Evolutionary conservation across 495 filamentous ascomycete genomes (phyloP), one percentile per base, ranked within the genome.

Genomic region (Apiosordaria backusii): DNA sequence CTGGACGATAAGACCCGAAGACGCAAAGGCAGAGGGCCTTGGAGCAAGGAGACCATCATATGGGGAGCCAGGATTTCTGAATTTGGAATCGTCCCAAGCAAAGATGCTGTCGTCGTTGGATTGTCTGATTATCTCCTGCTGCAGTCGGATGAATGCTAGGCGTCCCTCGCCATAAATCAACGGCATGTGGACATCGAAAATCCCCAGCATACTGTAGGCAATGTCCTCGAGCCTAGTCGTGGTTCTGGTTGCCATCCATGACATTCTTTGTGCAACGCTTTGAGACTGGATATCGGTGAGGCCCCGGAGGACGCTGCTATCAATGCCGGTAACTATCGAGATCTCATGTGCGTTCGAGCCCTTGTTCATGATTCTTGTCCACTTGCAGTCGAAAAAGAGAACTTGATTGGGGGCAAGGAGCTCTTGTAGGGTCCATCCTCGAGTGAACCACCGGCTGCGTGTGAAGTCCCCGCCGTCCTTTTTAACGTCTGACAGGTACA

Each of bases 371-470:
- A 78, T 54, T 5, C 40, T 57, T 0, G 13, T n/a, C 80, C 77
- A 81, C 10, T 64, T 45, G 0, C 7, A 4, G 10, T 74, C 66
- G 63, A 70, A 80, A 62, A 83, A 82, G 0, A 60, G 18, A 2
- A 82, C 19, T 0, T 65, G 18, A 3, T 6, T 18, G 0, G 77
- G 75, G 0, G 79, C 76, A 10, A 83, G 63, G 0, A 82, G 72
- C 64, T 82, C 79, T 52, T 82, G 77, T 23, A 82, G 54, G 3
- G 79, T 81, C 77, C 78, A 83, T 0, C 79, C 79, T 50, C 81
- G 66, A 1, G 63, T 71, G 50, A 82, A 81, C 78, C 81, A 82
- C 4, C 66, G 67, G 57, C 73, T 67, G 0, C 7, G n/a, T 0
- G 45, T 19, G 40, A 65, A 65, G 19, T 35, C n/a, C 24, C 13